Conservation (phyloP, 306 rosid genomes). For the Dryas drummondii region DNA sequence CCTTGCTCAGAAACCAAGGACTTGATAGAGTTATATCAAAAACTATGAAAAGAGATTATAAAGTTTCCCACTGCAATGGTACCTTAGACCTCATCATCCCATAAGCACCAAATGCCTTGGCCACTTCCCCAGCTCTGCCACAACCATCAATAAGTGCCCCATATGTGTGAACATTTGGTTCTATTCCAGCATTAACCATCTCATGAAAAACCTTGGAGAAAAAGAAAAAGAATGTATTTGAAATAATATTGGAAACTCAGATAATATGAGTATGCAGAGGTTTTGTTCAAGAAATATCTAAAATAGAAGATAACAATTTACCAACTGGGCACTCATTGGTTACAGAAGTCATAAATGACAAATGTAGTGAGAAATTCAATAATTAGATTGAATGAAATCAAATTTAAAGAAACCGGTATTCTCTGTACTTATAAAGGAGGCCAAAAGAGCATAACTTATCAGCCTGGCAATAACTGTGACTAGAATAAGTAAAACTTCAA, state of each 20-base stretch:
- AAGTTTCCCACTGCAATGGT: constrained; percentile 30
- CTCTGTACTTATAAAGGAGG: not conserved
- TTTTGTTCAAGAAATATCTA: not conserved
- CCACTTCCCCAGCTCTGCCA: constrained; percentile 95
- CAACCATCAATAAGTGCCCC: constrained; percentile 99
- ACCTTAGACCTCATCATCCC: constrained; percentile 99
- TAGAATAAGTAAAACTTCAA: not conserved
- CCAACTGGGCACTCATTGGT: not conserved
- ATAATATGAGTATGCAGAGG: constrained; percentile 13
- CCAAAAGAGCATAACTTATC: not conserved
- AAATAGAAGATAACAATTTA: not conserved
- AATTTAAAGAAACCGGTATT: not conserved
- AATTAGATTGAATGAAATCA: not conserved
- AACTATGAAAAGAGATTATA: constrained; percentile 5
- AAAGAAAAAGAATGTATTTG: constrained; percentile 19
- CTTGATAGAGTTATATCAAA: constrained; percentile 14
- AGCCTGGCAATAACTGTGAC: not conserved
- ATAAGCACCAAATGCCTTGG: constrained; percentile 98
- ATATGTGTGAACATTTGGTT: constrained; percentile 84
- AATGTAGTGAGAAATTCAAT: not conserved
- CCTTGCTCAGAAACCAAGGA: constrained; percentile 1
- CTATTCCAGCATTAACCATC: constrained; percentile 91
- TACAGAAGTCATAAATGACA: not conserved
- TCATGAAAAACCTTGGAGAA: constrained; percentile 68
- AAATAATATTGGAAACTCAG: constrained; percentile 19